These are phyloP conservation scores for Vigna trinervia DNA, from an alignment of 306 rosid genomes.

Conservation along the genomic window DNA sequence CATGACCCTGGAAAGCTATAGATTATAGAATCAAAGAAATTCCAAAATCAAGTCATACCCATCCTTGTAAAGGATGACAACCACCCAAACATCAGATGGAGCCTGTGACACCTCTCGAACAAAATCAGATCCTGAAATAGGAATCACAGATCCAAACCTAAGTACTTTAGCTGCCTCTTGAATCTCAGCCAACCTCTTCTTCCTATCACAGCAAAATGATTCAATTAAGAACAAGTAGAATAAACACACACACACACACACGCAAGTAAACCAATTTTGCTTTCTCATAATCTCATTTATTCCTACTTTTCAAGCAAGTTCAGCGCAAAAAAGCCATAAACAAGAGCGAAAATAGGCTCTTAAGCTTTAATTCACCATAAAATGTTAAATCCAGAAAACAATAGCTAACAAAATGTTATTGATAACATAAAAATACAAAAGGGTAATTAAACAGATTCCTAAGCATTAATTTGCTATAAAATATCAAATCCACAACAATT, in stretches of 20 bases:
- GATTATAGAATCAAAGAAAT: neutral
- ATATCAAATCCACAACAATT: neutral
- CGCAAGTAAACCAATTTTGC: neutral
- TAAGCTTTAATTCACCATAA: neutral
- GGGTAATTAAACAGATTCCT: neutral
- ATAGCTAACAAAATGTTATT: too few relatives aligned
- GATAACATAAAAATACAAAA: too few relatives aligned
- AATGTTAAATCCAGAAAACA: neutral
- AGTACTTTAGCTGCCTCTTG: conserved; percentile 82
- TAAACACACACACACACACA: neutral
- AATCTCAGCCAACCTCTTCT: conserved; percentile 88
- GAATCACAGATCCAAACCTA: conserved; percentile 81
- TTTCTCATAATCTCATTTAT: neutral
- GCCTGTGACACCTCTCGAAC: conserved; percentile 98
- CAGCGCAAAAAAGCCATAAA: neutral
- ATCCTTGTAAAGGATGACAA: conserved; percentile 90
- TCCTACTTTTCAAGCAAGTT: conserved; percentile 20
- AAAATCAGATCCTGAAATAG: conserved; percentile 95
- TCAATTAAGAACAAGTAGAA: conserved; percentile 20
- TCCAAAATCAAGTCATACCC: conserved; percentile 59
- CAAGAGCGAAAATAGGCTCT: neutral
- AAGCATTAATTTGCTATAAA: neutral
- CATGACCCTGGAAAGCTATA: neutral
- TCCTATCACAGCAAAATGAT: conserved; percentile 57
- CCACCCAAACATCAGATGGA: conserved; percentile 98